A percentile compares a stretch with the other conserved stretches of the same genome.
phyloP scores from a whole-genome alignment of 1,284 basidiomycete genomes.

The Quambalaria eucalypti region DNA sequence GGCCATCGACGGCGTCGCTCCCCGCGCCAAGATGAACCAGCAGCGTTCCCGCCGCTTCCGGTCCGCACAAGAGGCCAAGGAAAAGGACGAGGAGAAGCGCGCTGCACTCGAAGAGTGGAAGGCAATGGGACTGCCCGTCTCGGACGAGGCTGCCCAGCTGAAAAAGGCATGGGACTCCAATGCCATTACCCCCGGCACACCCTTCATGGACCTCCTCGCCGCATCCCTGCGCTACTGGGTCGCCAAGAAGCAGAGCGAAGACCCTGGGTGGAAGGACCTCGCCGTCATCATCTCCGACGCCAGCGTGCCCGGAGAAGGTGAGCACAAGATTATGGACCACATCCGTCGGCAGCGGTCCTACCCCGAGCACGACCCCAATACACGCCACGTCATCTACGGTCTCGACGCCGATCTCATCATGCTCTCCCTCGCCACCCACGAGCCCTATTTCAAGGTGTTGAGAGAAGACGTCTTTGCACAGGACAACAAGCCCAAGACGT shows the following conservation, averaged over 20 bases:
- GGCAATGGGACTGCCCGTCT: constrained; percentile 76
- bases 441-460: constrained; percentile 91
- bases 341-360: constrained; percentile 83
- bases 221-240: constrained; percentile 90
- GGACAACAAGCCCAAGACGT: constrained; percentile 54
- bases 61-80: constrained; percentile 83
- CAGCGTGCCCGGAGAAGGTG: constrained; percentile 93
- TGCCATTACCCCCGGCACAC: constrained; percentile 93
- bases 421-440: constrained; percentile 94
- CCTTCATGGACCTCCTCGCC: constrained; percentile 92
- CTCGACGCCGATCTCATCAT: constrained; percentile 98
- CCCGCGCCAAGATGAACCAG: constrained; percentile 98
- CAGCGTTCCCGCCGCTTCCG: constrained; percentile 92
- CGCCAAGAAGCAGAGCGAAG: constrained; percentile 83
- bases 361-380: constrained; percentile 85
- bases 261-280: constrained; percentile 76
- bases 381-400: constrained; percentile 92
- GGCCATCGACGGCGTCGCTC: constrained; percentile 97
- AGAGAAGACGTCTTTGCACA: constrained; percentile 95
- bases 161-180: constrained; percentile 94
- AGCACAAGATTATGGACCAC: constrained; percentile 99
- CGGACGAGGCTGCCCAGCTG: constrained; percentile 61
- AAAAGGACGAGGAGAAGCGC: constrained; percentile 76
- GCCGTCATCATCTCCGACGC: constrained; percentile 94
- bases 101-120: constrained; percentile 78